Evolutionary conservation across 257 asterid species (phyloP).

Genomic region (Eucommia ulmoides): DNA sequence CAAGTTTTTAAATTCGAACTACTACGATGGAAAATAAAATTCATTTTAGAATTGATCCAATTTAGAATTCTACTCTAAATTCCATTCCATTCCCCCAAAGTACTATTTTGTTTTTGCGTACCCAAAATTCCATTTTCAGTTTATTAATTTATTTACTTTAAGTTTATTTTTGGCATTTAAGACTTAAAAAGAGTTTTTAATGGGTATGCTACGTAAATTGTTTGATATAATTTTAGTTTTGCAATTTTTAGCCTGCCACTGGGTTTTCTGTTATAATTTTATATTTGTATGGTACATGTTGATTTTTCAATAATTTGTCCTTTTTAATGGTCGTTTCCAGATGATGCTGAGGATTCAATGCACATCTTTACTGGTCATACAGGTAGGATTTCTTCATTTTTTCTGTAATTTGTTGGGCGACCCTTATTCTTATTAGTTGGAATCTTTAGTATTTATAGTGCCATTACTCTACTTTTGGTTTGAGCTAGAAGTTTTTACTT

Average conservation of each 20-base stretch:
- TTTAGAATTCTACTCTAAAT: too few relatives aligned
- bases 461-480: background rate
- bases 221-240: too few relatives aligned
- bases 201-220: background rate
- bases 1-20: too few relatives aligned
- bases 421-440: background rate
- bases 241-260: background rate
- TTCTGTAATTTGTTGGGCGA: background rate
- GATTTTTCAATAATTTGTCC: background rate
- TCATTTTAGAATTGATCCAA: too few relatives aligned
- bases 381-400: constrained; percentile 27
- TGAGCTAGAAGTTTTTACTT: background rate
- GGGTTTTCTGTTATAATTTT: constrained; percentile 8
- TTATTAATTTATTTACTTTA: too few relatives aligned
- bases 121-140: too few relatives aligned
- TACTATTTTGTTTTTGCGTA: too few relatives aligned
- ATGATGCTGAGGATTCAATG: constrained; percentile 62
- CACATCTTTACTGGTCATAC: constrained; percentile 86
- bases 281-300: background rate
- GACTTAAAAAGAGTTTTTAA: background rate
- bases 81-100: too few relatives aligned
- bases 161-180: background rate
- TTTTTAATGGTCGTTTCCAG: constrained; percentile 19
- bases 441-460: background rate
- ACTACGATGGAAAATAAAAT: too few relatives aligned